Evolutionary conservation across 495 filamentous ascomycete species (phyloP), one percentile per base, ranked within the genome.

Genomic region (Trichodelitschia bisporula): DNA sequence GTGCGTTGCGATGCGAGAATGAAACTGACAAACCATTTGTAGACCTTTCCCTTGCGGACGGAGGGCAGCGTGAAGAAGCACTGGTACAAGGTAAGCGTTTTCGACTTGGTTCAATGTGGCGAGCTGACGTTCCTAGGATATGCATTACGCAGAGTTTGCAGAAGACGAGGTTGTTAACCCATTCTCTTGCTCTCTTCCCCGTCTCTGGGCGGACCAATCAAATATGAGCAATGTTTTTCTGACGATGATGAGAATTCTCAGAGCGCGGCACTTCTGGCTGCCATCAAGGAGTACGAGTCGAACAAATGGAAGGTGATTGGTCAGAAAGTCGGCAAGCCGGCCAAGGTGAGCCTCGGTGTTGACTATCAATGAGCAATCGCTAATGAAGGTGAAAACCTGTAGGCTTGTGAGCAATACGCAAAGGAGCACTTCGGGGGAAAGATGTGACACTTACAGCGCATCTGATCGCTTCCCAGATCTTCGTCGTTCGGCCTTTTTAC

Each of bases 11-110:
- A n/a, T n/a, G n/a, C n/a, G n/a, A n/a, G n/a, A n/a, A n/a, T n/a
- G n/a, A n/a, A n/a, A n/a, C n/a, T n/a, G n/a, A n/a, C n/a, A n/a
- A n/a, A n/a, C n/a, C n/a, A n/a, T n/a, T 16, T 4, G 24, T 44
- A 89, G 78, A 82, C 74, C 6, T 97, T 97, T 51, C 86, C 86
- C 11, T 68, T 64, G 12, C 62, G 86, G 39, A 97, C 86, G 15
- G 86, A 97, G 50, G 86, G 86, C 12, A 91, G 80, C 44, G 86
- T 97, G 8, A 97, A 97, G 62, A 97, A 97, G 56, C 86, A 97
- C 50, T 97, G 86, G 86, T 97, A 97, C 49, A 97, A 97, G 64
- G 82, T 83, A 59, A 31, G 56, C n/a, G n/a, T n/a, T n/a, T n/a
- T n/a, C n/a, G n/a, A n/a, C n/a, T n/a, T n/a, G n/a, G n/a, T n/a